These are phyloP conservation scores for Cantharellus cinnabarinus DNA, from an alignment of 768 basidiomycete genomes.

Conservation along the genomic window DNA sequence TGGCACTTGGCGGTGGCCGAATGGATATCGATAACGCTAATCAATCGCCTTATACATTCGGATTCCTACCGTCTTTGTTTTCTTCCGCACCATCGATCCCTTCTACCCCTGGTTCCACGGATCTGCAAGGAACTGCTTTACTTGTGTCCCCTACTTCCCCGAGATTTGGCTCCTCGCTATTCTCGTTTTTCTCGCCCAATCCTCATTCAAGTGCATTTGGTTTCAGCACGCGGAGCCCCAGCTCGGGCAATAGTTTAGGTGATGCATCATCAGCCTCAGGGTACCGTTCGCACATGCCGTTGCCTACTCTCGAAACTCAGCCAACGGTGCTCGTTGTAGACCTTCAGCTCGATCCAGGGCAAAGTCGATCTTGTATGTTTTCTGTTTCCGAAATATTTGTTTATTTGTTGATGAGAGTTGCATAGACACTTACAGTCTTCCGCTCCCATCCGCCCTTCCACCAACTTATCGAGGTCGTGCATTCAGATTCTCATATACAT, in stretches of 20 bases:
- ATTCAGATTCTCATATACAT: conserved; percentile 71
- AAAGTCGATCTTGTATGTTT: conserved; percentile 59
- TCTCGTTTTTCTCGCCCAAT: conserved; percentile 9
- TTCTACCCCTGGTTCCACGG: conserved; percentile 12
- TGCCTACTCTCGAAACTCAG: conserved; percentile 75
- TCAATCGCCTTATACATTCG: background rate
- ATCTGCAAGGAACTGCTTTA: conserved; percentile 9
- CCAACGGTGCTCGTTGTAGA: conserved; percentile 84
- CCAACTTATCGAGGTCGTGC: conserved; percentile 79
- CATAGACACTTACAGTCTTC: conserved; percentile 60
- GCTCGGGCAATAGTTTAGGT: conserved; percentile 19
- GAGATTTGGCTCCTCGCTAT: conserved; percentile 19
- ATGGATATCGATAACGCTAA: conserved; percentile 37
- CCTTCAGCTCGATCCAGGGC: conserved; percentile 58
- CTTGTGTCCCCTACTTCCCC: conserved; percentile 5
- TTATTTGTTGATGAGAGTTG: too few species aligned
- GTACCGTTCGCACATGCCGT: background rate
- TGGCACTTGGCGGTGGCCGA: conserved; percentile 47
- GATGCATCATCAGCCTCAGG: background rate
- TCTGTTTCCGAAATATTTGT: background rate
- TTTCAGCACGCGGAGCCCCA: background rate
- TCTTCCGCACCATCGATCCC: conserved; percentile 6
- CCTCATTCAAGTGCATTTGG: background rate
- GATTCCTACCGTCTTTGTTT: conserved; percentile 1
- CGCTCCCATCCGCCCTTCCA: conserved; percentile 60